Base-by-base conservation (phyloP, 2,329 filamentous ascomycete species). In the Pyrenophora graminea region DNA sequence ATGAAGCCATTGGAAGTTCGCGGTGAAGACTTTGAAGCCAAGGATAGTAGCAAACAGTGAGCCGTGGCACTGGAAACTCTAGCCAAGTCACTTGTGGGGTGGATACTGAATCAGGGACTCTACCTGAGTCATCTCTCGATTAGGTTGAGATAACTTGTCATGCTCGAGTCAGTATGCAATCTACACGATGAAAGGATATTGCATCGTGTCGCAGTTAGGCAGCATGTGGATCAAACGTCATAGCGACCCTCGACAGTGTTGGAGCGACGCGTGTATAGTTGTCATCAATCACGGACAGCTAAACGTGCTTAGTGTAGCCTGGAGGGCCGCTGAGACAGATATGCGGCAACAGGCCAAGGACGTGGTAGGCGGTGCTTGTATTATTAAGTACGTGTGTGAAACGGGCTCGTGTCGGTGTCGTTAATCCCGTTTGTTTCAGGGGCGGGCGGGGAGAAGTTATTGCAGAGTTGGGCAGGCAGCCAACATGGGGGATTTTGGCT, bases 401-500 rank as follows among this genome's bases (percentile, higher is more conserved):
- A 64, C 58, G 45, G 13, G 53, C 59, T 45, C 48, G 55, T 58
- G 56, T 49, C 37, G 51, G 21, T 46, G 39, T 55, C 36, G 48
- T 50, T 58, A 57, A 56, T 55, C 58, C 56, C 51, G 59, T 55
- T 58, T 52, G 58, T 62, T 52, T 59, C 56, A 63, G 48, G 45
- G 48, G 27, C 48, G 33, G 44, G 37, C 32, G 21, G 3, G 19
- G 19, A 21, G 3, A 21, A 21, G 19, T 21, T 21, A 15, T 15
- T 15, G 21, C 48, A 13, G 36, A 25, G 15, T 17, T 47, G 19
- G 15, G 13, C 23, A 38, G 12, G 27, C 10, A 30, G 27, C 27
- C 9, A 13, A 9, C 7, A 13, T 30, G 9, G 27, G 27, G 8
- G 21, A 27, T 18, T 15, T 7, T 17, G 42, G 3, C 32, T 37